Conservation (phyloP, 345 rosid species). For the Citrus medica region DNA sequence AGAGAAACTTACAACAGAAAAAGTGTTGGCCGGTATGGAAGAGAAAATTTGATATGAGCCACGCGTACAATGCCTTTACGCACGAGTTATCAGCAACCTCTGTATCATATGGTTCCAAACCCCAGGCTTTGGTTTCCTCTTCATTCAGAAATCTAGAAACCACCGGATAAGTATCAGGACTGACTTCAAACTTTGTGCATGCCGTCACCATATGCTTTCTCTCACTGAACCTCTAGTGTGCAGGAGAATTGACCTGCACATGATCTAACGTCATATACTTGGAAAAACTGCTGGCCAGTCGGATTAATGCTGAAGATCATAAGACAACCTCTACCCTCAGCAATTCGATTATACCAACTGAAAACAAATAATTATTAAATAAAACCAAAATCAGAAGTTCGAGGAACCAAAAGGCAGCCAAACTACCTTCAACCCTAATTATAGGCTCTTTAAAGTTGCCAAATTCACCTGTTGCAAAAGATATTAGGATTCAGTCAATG, state of each 20-base stretch:
- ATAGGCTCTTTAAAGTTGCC: slow-evolving; percentile 21
- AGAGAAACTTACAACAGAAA: slow-evolving; percentile 46
- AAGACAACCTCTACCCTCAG: neutral
- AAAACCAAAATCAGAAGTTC: neutral
- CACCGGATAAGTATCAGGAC: slow-evolving; percentile 48
- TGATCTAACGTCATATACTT: neutral
- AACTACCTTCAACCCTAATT: slow-evolving; percentile 35
- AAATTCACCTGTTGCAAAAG: slow-evolving; percentile 20
- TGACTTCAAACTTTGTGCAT: slow-evolving; percentile 47
- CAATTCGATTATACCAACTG: neutral
- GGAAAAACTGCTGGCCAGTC: neutral
- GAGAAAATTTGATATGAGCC: slow-evolving; percentile 49
- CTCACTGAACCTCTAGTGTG: slow-evolving; percentile 36
- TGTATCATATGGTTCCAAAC: slow-evolving; percentile 48
- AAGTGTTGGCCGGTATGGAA: slow-evolving; percentile 46
- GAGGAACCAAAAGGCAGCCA: neutral
- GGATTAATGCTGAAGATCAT: neutral
- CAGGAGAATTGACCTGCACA: slow-evolving; percentile 37
- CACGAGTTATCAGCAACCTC: slow-evolving; percentile 44
- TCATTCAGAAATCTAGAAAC: slow-evolving; percentile 39
- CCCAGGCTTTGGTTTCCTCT: slow-evolving; percentile 53
- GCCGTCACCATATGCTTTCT: slow-evolving; percentile 45
- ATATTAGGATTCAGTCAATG: slow-evolving; percentile 6
- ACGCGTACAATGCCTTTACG: slow-evolving; percentile 42
- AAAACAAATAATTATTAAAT: neutral